A percentile compares a stretch with the other conserved stretches of the same genome.
phyloP scores from a whole-genome alignment of 176 grass and related monocot species.

The Phoenix roebelenii region DNA sequence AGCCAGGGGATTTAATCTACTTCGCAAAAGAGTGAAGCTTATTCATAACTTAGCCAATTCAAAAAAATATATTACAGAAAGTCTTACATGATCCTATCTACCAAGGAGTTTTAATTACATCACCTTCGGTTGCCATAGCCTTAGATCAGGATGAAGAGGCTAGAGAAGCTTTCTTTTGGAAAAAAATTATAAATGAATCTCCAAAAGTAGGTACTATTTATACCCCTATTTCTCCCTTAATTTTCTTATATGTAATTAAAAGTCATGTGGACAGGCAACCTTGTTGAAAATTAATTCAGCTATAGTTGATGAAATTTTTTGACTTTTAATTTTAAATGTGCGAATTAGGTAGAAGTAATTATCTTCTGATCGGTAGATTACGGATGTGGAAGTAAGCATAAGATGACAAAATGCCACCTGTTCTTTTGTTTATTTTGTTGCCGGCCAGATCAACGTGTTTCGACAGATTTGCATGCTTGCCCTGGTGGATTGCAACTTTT shows the following conservation, averaged over 20 bases:
- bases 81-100: too few species aligned
- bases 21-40: too few species aligned
- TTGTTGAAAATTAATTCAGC: not conserved
- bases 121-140: not conserved
- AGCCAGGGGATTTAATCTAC: too few species aligned
- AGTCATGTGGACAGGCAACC: too few species aligned
- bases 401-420: not conserved
- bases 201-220: slow-evolving; percentile 1
- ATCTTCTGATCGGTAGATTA: not conserved
- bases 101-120: too few species aligned
- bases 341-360: slow-evolving; percentile 5
- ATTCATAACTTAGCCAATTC: too few species aligned
- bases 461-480: slow-evolving; percentile 1
- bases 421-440: not conserved
- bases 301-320: slow-evolving; percentile 1
- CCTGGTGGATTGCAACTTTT: not conserved
- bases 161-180: not conserved
- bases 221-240: not conserved
- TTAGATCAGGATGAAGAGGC: not conserved
- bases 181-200: not conserved
- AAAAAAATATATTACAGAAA: too few species aligned
- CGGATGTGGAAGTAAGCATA: not conserved
- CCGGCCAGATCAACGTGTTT: not conserved
- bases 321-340: not conserved
- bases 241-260: too few species aligned